These are phyloP conservation scores for Aspergillus nanangensis DNA, from an alignment of 495 filamentous ascomycete genomes.

Conservation along the genomic window DNA sequence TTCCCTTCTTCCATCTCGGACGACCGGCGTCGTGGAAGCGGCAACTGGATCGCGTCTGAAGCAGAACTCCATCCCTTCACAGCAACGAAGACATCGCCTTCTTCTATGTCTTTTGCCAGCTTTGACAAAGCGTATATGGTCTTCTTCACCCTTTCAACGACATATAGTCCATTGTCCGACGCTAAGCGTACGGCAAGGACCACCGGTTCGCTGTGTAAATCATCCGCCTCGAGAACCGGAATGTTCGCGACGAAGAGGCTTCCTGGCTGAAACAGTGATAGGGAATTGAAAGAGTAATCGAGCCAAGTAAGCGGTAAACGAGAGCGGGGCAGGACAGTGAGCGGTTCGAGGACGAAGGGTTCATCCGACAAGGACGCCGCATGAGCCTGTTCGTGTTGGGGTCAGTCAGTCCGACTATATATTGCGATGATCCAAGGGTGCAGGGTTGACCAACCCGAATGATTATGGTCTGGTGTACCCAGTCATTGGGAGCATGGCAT, in stretches of 20 bases:
- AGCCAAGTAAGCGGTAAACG: slow-evolving; percentile 56
- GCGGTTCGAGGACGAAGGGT: slow-evolving; percentile 54
- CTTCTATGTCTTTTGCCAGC: slow-evolving; percentile 58
- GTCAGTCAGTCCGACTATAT: no score
- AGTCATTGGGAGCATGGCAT: slow-evolving; percentile 14
- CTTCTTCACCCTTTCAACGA: slow-evolving; percentile 63
- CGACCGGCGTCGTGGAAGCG: slow-evolving; percentile 27
- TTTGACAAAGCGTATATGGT: slow-evolving; percentile 69
- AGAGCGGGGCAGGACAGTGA: slow-evolving; percentile 58
- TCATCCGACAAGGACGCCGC: slow-evolving; percentile 52
- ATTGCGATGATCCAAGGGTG: neutral
- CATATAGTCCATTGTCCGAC: slow-evolving; percentile 56
- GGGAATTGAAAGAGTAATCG: slow-evolving; percentile 49
- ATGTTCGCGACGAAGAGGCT: slow-evolving; percentile 56
- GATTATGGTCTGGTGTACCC: slow-evolving; percentile 24
- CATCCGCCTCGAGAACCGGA: slow-evolving; percentile 58
- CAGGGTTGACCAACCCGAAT: slow-evolving; percentile 26
- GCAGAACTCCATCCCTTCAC: slow-evolving; percentile 34
- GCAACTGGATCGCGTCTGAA: slow-evolving; percentile 29
- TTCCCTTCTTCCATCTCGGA: slow-evolving; percentile 12
- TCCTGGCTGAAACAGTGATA: slow-evolving; percentile 48
- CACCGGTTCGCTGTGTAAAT: slow-evolving; percentile 30
- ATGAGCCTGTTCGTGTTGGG: slow-evolving; percentile 43
- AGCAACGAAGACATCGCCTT: slow-evolving; percentile 30
- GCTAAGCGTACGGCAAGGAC: slow-evolving; percentile 66